Conservation (phyloP, 257 asterid species). For the Cynanchum wilfordii region DNA sequence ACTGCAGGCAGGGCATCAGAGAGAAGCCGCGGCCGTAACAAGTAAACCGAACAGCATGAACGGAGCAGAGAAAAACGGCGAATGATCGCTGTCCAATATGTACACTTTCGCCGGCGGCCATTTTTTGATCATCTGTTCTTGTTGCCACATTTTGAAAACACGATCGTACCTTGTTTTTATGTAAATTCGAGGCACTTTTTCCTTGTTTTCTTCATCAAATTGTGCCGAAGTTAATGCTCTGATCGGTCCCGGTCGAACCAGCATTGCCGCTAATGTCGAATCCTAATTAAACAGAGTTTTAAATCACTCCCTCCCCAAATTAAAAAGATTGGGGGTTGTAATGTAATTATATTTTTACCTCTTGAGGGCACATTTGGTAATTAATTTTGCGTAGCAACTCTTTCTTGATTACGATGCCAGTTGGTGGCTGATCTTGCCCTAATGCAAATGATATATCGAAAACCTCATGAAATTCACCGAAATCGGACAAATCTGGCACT, state of each 20-base stretch:
- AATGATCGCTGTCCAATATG: conserved; percentile 71
- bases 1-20: background rate
- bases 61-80: conserved; percentile 87
- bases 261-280: conserved; percentile 54
- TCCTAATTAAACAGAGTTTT: conserved; percentile 31
- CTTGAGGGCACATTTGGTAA: conserved; percentile 57
- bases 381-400: conserved; percentile 43
- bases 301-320: background rate
- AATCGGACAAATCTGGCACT: conserved; percentile 51
- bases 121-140: conserved; percentile 63
- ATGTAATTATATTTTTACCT: conserved; percentile 32
- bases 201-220: conserved; percentile 22
- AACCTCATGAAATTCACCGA: conserved; percentile 43
- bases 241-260: conserved; percentile 67
- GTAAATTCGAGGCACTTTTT: conserved; percentile 39
- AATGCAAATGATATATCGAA: conserved; percentile 43
- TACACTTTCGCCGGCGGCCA: conserved; percentile 66
- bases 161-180: conserved; percentile 49
- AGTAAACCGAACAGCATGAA: conserved; percentile 50
- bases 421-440: conserved; percentile 63
- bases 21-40: conserved; percentile 43
- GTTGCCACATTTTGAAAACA: conserved; percentile 49
- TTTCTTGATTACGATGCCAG: conserved; percentile 37
- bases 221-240: conserved; percentile 46
- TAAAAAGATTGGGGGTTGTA: no score